phyloP scores from a whole-genome alignment of 1,284 basidiomycete species.

The Ganoderma lingzhi region DNA sequence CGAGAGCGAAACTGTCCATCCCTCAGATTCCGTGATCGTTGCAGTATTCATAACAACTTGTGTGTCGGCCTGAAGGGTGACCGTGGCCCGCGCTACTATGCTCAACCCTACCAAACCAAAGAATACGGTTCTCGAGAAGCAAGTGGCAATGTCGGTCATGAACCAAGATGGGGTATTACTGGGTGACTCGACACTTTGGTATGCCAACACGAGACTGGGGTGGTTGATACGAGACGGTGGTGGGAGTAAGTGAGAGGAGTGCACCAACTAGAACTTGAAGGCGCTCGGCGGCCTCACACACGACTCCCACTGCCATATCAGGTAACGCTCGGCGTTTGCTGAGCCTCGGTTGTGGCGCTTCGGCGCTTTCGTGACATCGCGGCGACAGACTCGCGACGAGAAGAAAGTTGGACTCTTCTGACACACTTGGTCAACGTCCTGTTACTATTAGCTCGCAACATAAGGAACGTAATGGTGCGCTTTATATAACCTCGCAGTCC shows the following conservation, averaged over 20 bases:
- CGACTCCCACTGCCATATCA: background rate
- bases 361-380: no score
- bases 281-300: background rate
- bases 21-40: background rate
- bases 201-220: background rate
- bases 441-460: no score
- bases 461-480: no score
- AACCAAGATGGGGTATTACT: background rate
- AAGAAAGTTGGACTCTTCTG: no score
- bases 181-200: background rate
- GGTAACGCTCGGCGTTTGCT: no score
- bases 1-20: slow-evolving; percentile 41
- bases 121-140: background rate
- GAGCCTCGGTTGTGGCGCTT: no score
- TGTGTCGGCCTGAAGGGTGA: slow-evolving; percentile 4
- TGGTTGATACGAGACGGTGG: background rate
- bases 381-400: no score
- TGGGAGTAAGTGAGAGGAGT: background rate
- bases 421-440: no score
- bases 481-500: no score
- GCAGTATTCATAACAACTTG: slow-evolving; percentile 16
- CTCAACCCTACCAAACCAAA: background rate
- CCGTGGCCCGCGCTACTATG: background rate
- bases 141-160: background rate
- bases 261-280: no score